Evolutionary conservation across 106 monocot genomes (phyloP).

Genomic region (Allium cepa): DNA sequence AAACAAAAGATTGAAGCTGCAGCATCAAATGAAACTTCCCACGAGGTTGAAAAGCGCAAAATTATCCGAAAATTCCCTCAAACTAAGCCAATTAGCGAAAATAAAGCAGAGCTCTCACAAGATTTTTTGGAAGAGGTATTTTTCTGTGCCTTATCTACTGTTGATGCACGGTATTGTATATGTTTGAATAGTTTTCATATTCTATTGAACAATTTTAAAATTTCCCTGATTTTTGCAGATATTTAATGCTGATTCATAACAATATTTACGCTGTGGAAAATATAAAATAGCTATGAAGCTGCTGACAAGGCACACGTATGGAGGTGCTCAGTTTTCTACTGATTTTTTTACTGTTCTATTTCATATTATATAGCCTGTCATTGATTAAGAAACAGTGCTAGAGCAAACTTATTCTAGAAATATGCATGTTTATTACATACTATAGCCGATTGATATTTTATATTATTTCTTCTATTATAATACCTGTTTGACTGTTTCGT

Average conservation of each 20-base stretch:
- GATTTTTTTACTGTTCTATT: neutral
- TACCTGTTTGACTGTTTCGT: too few relatives aligned
- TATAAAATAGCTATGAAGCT: neutral
- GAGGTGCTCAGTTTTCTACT: neutral
- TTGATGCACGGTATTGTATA: neutral
- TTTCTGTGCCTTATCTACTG: neutral
- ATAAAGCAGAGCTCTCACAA: conserved; percentile 10
- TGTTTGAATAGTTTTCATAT: neutral
- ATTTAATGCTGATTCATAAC: neutral
- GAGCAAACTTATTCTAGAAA: neutral
- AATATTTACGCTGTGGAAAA: neutral
- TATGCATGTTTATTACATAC: neutral
- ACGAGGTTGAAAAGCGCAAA: conserved; percentile 5
- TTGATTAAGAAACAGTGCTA: neutral
- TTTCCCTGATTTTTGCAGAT: neutral
- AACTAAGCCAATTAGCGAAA: conserved; percentile 14
- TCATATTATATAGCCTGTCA: neutral
- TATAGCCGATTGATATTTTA: too few relatives aligned
- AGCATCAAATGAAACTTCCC: neutral
- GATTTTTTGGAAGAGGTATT: conserved; percentile 21
- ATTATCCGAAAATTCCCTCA: conserved; percentile 18
- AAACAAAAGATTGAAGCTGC: conserved; percentile 11
- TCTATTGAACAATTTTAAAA: neutral
- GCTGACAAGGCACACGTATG: neutral
- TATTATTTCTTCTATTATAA: too few relatives aligned